Evolutionary conservation across 345 rosid genomes (phyloP), one percentile per base, ranked within the genome.

Genomic region (Populus nigra): DNA sequence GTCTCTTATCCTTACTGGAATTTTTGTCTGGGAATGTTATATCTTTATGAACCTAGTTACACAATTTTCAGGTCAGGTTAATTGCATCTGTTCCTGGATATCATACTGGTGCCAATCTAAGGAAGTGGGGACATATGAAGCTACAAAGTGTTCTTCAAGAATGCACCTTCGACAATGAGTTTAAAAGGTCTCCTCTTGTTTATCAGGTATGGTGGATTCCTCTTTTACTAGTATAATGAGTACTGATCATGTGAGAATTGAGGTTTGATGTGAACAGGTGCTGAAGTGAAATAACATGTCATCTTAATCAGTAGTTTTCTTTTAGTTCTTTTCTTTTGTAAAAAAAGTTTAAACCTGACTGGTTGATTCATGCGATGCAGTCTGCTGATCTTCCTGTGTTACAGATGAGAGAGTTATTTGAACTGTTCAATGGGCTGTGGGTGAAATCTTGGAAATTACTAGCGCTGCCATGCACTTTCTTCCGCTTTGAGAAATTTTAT

Each of bases 1-100:
- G 1, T 12, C 72, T 71, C 50, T 55, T 63, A 33, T 15, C 75
- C 45, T 59, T 69, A 27, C 33, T 20, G 25, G 8, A 38, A 29
- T 67, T 65, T 1, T 36, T 22, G 13, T 59, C 13, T 5, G 3
- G 7, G 23, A 15, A 66, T 31, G 31, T 16, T 31, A 29, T 55
- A 3, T 72, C 12, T 15, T 55, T 27, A 43, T 43, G 43, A 57
- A 73, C 39, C 53, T 71, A 17, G n/a, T 50, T 72, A 73, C 75
- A 63, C 41, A 39, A 77, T 71, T 76, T 78, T 76, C 83, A 96
- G 99, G 97, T 92, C 57, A 86, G 96, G 70, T 77, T 96, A 73
- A 83, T 96, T 83, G 92, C 91, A 72, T 96, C 98, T 15, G 97
- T 93, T 75, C 99, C 99, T 83, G 99, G 99, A 63, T 93, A 96